Evolutionary conservation across 345 rosid genomes (phyloP).

Genomic region (Jatropha curcas): DNA sequence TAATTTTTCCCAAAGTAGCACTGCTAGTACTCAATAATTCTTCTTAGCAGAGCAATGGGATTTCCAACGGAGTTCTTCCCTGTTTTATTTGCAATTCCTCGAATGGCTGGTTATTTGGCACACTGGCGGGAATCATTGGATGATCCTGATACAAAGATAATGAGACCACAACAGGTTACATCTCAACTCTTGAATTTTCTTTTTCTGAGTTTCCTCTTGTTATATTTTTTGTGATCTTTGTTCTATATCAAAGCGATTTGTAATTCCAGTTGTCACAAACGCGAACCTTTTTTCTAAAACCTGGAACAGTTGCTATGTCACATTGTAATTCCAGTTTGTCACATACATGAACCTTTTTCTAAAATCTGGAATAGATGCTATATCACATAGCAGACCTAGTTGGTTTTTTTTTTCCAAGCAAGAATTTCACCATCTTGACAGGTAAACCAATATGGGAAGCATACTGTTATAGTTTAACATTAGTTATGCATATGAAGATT

Average conservation of each 20-base stretch:
- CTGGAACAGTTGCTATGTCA: neutral
- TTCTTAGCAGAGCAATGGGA: conserved; percentile 81
- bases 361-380: neutral
- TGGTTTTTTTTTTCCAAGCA: neutral
- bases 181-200: conserved; percentile 4
- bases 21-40: neutral
- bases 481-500: neutral
- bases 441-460: neutral
- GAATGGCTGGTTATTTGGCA: conserved; percentile 96
- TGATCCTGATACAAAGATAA: conserved; percentile 97
- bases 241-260: neutral
- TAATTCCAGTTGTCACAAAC: neutral
- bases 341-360: neutral
- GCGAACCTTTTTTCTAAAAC: neutral
- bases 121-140: conserved; percentile 96
- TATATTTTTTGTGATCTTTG: neutral
- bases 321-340: neutral
- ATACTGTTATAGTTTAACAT: neutral
- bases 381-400: neutral
- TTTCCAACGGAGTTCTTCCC: conserved; percentile 96
- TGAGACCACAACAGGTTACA: conserved; percentile 95
- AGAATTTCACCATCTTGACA: neutral
- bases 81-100: conserved; percentile 88
- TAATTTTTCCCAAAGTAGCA: neutral
- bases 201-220: neutral